Evolutionary conservation across 306 rosid species (phyloP).

Genomic region (Castanea mollissima): DNA sequence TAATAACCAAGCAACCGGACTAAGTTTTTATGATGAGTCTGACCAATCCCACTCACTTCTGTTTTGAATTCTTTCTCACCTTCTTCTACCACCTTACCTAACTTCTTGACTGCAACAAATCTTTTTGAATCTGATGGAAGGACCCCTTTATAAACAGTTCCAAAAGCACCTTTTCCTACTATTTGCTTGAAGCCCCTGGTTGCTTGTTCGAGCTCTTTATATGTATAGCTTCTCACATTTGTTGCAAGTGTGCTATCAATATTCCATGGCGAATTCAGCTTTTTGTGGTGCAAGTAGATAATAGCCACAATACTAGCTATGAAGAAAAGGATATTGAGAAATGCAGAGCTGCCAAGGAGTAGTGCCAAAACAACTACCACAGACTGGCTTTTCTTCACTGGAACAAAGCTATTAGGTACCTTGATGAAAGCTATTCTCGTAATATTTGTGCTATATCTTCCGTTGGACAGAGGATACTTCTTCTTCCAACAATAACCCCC

Average conservation of each 20-base stretch:
- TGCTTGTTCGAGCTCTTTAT: background rate
- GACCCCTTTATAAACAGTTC: too few relatives aligned
- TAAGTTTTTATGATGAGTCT: too few relatives aligned
- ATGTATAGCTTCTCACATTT: background rate
- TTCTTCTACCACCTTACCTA: too few relatives aligned
- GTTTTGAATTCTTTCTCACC: too few relatives aligned
- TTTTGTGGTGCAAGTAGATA: background rate
- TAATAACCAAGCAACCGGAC: too few relatives aligned
- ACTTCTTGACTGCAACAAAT: too few relatives aligned
- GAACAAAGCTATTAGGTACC: background rate
- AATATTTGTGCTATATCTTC: background rate
- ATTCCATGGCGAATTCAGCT: background rate
- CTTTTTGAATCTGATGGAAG: too few relatives aligned
- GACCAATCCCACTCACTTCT: too few relatives aligned
- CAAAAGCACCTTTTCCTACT: too few relatives aligned
- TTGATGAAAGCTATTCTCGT: background rate
- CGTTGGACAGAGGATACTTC: slow-evolving; percentile 27
- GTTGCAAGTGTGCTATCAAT: background rate
- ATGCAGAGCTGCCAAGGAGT: slow-evolving; percentile 29
- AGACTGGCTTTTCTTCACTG: background rate
- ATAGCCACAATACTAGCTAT: background rate
- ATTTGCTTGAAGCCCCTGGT: too few relatives aligned
- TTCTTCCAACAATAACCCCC: background rate
- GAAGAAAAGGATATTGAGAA: slow-evolving; percentile 18
- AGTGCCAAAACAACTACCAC: slow-evolving; percentile 4